Evolutionary conservation across 2,329 filamentous ascomycete genomes (phyloP), one percentile per base, ranked within the genome.

Genomic region (Aureobasidium sp.): DNA sequence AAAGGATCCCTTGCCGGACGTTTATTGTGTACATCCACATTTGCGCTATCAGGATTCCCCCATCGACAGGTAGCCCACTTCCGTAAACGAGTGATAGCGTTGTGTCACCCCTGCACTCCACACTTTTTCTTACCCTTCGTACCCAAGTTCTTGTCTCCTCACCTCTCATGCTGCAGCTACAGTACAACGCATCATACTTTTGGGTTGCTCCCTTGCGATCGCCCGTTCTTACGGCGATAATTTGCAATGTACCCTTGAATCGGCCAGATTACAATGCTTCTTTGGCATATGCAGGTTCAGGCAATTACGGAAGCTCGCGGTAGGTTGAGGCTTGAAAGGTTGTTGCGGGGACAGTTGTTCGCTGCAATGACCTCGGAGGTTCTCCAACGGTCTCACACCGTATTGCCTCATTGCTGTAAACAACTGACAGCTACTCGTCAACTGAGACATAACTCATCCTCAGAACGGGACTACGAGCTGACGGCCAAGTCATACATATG

Each of bases 51-150:
- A 48, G 26, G 3, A 59, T 48, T 59, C n/a, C 32, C 34, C 27
- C 55, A 59, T 47, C 34, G 55, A 59, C 55, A 37, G 43, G 55
- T 59, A 59, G 12, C 39, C 5, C 32, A 13, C 27, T 32, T 8
- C 29, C 39, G 6, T 52, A 12, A 43, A 41, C 37, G 51, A 44
- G 39, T 59, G 43, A 59, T 59, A 59, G 55, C 32, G 43, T 29
- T 59, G 55, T 59, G 44, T 48, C 43, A 59, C 55, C 20, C 37
- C n/a, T 57, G 53, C 53, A 46, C 53, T 59, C 55, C 55, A 39
- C 55, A 59, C 32, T 34, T 34, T 29, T 26, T 46, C 39, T 2
- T 20, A 20, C 20, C 41, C 29, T 34, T 46, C 27, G 52, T 56
- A 56, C 34, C 39, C 52, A 44, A 44, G 26, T 36, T 44, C 39